Evolutionary conservation across 2,329 filamentous ascomycete species (phyloP).

Genomic region (Ilyonectria destructans): DNA sequence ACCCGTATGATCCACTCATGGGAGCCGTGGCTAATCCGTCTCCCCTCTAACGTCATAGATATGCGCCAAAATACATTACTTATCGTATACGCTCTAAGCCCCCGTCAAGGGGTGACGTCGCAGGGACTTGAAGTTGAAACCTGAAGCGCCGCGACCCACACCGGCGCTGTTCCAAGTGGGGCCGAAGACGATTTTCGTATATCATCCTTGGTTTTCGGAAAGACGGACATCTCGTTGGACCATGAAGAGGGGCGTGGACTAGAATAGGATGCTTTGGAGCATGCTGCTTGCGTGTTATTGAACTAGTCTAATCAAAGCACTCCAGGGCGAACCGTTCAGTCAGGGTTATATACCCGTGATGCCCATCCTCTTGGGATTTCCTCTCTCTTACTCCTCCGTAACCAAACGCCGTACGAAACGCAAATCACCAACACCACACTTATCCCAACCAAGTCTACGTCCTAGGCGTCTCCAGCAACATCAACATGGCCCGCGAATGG

Average conservation of each 20-base stretch:
- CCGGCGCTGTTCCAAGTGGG: conserved; percentile 19
- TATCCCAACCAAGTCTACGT: conserved; percentile 4
- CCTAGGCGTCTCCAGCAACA: not conserved
- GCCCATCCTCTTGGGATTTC: not conserved
- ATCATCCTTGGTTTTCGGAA: conserved; percentile 25
- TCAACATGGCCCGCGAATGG: conserved; percentile 29
- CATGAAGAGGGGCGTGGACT: conserved; percentile 7
- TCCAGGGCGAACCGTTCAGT: conserved; percentile 1
- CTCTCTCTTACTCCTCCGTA: not conserved
- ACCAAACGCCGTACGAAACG: not conserved
- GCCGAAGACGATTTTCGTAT: conserved; percentile 25
- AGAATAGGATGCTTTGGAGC: not conserved
- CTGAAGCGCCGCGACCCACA: conserved; percentile 16
- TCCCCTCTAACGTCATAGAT: not conserved
- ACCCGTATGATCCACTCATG: not conserved
- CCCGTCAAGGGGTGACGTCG: not conserved
- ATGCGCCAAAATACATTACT: not conserved
- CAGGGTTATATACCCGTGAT: conserved; percentile 12
- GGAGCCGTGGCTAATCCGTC: not conserved
- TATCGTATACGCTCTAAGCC: not conserved
- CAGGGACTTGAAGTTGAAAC: not conserved
- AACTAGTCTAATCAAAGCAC: not conserved
- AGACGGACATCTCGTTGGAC: conserved; percentile 18
- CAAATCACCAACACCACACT: not conserved
- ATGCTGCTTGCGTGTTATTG: conserved; percentile 21